Percentiles rank a stretch among this genome's conserved stretches.
phyloP scores from a whole-genome alignment of 2,329 filamentous ascomycete genomes.

The Penicillium paneum region DNA sequence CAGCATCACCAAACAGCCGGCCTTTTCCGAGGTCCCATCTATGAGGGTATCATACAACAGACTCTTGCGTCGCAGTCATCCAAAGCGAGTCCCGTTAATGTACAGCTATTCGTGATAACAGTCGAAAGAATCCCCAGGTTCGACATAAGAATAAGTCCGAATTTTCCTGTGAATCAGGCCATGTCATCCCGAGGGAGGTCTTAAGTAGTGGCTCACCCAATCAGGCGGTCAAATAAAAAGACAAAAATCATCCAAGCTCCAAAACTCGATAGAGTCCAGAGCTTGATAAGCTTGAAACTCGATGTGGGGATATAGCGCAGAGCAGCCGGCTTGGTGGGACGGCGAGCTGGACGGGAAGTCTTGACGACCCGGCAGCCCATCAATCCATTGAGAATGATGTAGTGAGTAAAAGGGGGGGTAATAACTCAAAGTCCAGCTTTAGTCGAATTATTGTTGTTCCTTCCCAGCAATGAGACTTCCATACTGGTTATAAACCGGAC shows the following conservation, averaged over 20 bases:
- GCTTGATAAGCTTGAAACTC: not conserved
- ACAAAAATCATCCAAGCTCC: not conserved
- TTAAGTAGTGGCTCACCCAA: not conserved
- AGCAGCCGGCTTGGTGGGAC: too few species aligned
- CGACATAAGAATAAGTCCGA: not conserved
- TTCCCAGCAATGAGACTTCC: conserved; percentile 39
- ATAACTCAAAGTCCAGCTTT: not conserved
- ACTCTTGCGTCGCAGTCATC: not conserved
- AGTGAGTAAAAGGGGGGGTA: not conserved
- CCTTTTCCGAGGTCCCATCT: not conserved
- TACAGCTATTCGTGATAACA: not conserved
- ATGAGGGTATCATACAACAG: not conserved
- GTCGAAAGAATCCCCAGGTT: not conserved
- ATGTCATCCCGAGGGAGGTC: not conserved
- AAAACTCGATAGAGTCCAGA: not conserved
- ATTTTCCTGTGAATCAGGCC: not conserved
- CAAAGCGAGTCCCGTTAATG: not conserved
- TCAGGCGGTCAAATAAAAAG: not conserved
- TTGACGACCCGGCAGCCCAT: not conserved
- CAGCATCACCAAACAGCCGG: not conserved
- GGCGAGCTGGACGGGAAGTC: not conserved
- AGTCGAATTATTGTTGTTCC: conserved; percentile 16
- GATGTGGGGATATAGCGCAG: not conserved
- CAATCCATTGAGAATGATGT: not conserved
- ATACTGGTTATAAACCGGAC: conserved; percentile 40